Percentiles rank a stretch among this genome's conserved stretches.
These are phyloP conservation scores for Bacidia gigantensis DNA, from an alignment of 495 filamentous ascomycete genomes.

Conservation along the genomic window DNA sequence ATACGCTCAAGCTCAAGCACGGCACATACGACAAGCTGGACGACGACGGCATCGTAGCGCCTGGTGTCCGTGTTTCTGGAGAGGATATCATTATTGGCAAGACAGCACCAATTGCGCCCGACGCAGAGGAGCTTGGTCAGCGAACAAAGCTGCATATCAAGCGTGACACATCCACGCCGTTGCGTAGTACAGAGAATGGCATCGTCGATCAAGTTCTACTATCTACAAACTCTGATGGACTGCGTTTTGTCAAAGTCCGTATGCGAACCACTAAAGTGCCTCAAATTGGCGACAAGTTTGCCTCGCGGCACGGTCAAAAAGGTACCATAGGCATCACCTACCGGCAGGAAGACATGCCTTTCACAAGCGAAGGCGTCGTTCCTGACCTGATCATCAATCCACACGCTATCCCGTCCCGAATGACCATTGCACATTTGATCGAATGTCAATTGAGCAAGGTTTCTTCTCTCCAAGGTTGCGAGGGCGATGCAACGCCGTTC, in stretches of 20 bases:
- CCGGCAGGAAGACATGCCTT: slow-evolving; percentile 97
- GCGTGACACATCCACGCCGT: slow-evolving; percentile 84
- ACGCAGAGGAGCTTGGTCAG: slow-evolving; percentile 87
- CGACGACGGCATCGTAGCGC: slow-evolving; percentile 83
- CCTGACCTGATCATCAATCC: slow-evolving; percentile 99
- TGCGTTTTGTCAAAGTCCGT: slow-evolving; percentile 90
- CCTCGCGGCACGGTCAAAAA: slow-evolving; percentile 97
- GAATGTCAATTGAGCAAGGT: slow-evolving; percentile 97
- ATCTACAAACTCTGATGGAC: slow-evolving; percentile 79
- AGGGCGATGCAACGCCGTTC: slow-evolving; percentile 96
- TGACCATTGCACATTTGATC: slow-evolving; percentile 99
- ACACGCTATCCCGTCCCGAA: slow-evolving; percentile 97
- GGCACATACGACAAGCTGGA: slow-evolving; percentile 98
- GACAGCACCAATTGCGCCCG: slow-evolving; percentile 82
- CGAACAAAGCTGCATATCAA: slow-evolving; percentile 80
- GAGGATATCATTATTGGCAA: slow-evolving; percentile 99
- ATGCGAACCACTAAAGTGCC: slow-evolving; percentile 96
- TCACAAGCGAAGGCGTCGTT: slow-evolving; percentile 77
- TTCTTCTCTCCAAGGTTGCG: slow-evolving; percentile 72
- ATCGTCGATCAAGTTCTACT: slow-evolving; percentile 89
- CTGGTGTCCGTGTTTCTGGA: slow-evolving; percentile 84
- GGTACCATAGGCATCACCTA: slow-evolving; percentile 98
- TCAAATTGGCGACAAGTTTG: slow-evolving; percentile 98
- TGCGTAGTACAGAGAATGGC: slow-evolving; percentile 89
- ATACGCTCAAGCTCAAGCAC: slow-evolving; percentile 81